phyloP scores from a whole-genome alignment of 2,329 filamentous ascomycete genomes.

The Cladorrhinum sp. region DNA sequence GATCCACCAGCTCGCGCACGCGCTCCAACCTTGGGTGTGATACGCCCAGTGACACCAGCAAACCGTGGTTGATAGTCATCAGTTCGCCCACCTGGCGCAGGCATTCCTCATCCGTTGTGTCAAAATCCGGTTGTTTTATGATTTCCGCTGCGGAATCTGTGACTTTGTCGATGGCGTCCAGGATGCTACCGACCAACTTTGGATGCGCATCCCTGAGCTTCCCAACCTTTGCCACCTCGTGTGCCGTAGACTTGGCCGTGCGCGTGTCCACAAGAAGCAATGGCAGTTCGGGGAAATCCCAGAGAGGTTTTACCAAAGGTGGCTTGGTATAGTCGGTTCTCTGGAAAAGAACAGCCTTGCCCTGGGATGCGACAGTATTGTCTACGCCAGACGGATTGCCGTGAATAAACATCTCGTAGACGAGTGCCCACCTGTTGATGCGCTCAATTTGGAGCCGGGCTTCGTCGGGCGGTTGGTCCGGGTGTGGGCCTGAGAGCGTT shows the following conservation, averaged over 20 bases:
- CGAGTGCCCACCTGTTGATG: slow-evolving; percentile 97
- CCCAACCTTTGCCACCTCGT: slow-evolving; percentile 83
- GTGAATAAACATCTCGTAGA: slow-evolving; percentile 95
- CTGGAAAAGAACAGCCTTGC: slow-evolving; percentile 91
- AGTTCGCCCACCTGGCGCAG: slow-evolving; percentile 79
- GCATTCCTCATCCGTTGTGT: slow-evolving; percentile 59
- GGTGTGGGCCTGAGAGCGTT: slow-evolving; percentile 83
- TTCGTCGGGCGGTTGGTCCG: slow-evolving; percentile 84
- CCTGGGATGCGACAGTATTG: slow-evolving; percentile 91
- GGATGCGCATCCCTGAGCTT: slow-evolving; percentile 70
- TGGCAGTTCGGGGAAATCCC: slow-evolving; percentile 88
- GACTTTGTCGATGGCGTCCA: slow-evolving; percentile 80
- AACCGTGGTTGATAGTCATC: slow-evolving; percentile 89
- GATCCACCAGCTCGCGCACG: slow-evolving; percentile 85
- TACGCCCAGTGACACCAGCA: slow-evolving; percentile 86
- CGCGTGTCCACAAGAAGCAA: slow-evolving; percentile 86
- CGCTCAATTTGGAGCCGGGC: slow-evolving; percentile 87
- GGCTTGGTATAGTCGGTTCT: slow-evolving; percentile 74
- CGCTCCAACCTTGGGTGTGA: slow-evolving; percentile 92
- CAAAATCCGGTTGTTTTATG: slow-evolving; percentile 62
- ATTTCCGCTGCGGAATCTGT: slow-evolving; percentile 53
- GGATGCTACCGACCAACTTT: slow-evolving; percentile 72
- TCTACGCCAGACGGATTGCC: slow-evolving; percentile 95
- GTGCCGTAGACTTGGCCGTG: slow-evolving; percentile 79
- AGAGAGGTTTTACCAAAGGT: slow-evolving; percentile 71